phyloP scores from a whole-genome alignment of 352 stramenopile species.

The Globisporangium nunn region DNA sequence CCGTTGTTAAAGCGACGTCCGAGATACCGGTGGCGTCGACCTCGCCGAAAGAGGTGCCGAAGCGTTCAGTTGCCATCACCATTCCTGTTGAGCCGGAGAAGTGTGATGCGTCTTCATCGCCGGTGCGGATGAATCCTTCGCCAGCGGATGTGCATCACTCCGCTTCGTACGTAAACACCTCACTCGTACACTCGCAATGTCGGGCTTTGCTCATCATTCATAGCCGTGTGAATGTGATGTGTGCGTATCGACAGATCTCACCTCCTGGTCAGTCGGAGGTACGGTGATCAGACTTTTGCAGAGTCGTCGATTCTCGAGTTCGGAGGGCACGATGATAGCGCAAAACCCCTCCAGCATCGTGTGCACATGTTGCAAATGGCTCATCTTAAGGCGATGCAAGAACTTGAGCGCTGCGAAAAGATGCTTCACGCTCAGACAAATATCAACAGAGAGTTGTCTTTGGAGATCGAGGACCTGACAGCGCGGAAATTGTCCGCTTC shows the following conservation, averaged over 20 bases:
- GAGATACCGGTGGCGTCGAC: slow-evolving; percentile 4
- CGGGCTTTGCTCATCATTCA: background rate
- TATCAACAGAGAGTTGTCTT: slow-evolving; percentile 90
- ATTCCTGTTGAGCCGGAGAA: slow-evolving; percentile 25
- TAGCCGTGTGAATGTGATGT: background rate
- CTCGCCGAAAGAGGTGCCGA: slow-evolving; percentile 10
- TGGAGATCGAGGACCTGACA: slow-evolving; percentile 88
- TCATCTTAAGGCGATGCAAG: slow-evolving; percentile 86
- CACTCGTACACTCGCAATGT: slow-evolving; percentile 3
- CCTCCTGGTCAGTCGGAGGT: slow-evolving; percentile 26
- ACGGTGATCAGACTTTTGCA: slow-evolving; percentile 17
- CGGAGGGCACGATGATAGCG: slow-evolving; percentile 19
- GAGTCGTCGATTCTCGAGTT: background rate
- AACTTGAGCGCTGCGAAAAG: slow-evolving; percentile 89
- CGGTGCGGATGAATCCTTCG: slow-evolving; percentile 26
- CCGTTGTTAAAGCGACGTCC: slow-evolving; percentile 19
- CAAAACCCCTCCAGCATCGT: slow-evolving; percentile 65
- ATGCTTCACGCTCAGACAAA: slow-evolving; percentile 93
- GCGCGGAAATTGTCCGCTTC: slow-evolving; percentile 63
- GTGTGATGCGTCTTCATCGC: slow-evolving; percentile 59
- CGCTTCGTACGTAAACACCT: background rate
- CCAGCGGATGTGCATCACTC: background rate
- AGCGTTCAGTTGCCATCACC: slow-evolving; percentile 1
- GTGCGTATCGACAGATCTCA: slow-evolving; percentile 13
- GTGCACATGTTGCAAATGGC: slow-evolving; percentile 87